Evolutionary conservation across 2,329 filamentous ascomycete genomes (phyloP), one percentile per base, ranked within the genome.

Genomic region (Paradendryphiella salina): DNA sequence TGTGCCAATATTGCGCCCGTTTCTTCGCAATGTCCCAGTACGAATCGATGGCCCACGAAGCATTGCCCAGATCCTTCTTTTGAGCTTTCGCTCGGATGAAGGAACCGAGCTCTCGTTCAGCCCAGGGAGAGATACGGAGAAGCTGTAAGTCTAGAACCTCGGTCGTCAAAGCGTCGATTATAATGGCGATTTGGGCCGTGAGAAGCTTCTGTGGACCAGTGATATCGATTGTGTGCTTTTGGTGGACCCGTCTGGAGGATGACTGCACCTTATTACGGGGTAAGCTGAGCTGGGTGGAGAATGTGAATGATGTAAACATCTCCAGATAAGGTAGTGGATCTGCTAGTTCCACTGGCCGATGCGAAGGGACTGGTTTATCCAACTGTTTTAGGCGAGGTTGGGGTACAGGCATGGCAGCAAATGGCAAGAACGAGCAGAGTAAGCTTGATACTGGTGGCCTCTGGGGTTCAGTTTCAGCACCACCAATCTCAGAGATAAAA

Each of bases 241-340:
- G 60, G 34, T 64, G 57, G 5, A 63, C 50, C 3, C 54, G 50
- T 1, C 49, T 55, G 3, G 61, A 60, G 2, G 54, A 47, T 3
- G 57, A 36, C 9, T 37, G 36, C 6, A 55, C 26, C n/a, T 57
- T 57, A 4, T 49, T 39, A 14, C 50, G 51, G 15, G 68, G 60
- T 1, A 73, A 48, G 14, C 52, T 62, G 11, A 84, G 75, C 0
- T 73, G 78, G 0, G 84, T 86, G 0, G 78, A 78, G 50, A 88
- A 85, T 0, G 76, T 77, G 11, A 94, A 79, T 0, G 87, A 83
- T 0, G 84, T 88, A 61, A 94, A 90, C 7, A 87, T 78, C 37
- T 87, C 82, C 0, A 92, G 77, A 57, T 87, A 90, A 0, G 86
- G 84, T 2, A 88, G 73, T 41, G 87, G 83, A 52, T 91, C 83